Evolutionary conservation across 345 rosid genomes (phyloP).

Genomic region (Barbarea vulgaris): DNA sequence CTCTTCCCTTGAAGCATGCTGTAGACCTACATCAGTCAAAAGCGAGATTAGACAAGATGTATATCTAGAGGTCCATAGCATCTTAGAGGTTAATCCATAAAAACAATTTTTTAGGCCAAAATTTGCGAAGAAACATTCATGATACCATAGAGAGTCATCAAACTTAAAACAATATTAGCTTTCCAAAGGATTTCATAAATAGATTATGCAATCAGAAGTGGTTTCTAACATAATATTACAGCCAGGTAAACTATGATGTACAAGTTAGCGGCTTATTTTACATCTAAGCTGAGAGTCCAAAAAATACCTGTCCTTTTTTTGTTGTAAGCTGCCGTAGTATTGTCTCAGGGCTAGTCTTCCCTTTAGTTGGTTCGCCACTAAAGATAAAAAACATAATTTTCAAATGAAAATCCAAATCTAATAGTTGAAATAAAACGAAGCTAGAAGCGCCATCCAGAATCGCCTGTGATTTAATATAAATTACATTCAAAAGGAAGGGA

Average conservation of each 20-base stretch:
- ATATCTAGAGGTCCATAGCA: slow-evolving; percentile 4
- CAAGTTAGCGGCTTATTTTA: neutral
- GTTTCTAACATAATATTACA: neutral
- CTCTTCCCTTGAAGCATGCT: slow-evolving; percentile 97
- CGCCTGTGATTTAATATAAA: neutral
- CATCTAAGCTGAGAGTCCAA: slow-evolving; percentile 2
- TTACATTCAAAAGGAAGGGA: slow-evolving; percentile 19
- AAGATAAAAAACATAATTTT: slow-evolving; percentile 32
- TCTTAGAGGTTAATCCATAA: slow-evolving; percentile 10
- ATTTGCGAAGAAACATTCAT: neutral
- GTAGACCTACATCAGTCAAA: slow-evolving; percentile 58
- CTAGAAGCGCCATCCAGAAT: slow-evolving; percentile 2
- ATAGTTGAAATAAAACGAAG: slow-evolving; percentile 3
- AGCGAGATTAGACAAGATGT: slow-evolving; percentile 13
- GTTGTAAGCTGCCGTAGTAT: slow-evolving; percentile 92
- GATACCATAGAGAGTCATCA: slow-evolving; percentile 5
- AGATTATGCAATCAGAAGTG: slow-evolving; percentile 2
- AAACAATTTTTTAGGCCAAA: neutral
- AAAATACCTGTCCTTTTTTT: slow-evolving; percentile 89
- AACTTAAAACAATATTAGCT: neutral
- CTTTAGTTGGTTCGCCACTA: slow-evolving; percentile 91
- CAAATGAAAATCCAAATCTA: slow-evolving; percentile 7
- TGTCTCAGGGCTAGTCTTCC: slow-evolving; percentile 83
- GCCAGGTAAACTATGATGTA: slow-evolving; percentile 3
- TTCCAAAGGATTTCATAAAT: neutral